These are phyloP conservation scores for Chenopodium album DNA, from an alignment of 148 eudicot genomes.

Conservation along the genomic window DNA sequence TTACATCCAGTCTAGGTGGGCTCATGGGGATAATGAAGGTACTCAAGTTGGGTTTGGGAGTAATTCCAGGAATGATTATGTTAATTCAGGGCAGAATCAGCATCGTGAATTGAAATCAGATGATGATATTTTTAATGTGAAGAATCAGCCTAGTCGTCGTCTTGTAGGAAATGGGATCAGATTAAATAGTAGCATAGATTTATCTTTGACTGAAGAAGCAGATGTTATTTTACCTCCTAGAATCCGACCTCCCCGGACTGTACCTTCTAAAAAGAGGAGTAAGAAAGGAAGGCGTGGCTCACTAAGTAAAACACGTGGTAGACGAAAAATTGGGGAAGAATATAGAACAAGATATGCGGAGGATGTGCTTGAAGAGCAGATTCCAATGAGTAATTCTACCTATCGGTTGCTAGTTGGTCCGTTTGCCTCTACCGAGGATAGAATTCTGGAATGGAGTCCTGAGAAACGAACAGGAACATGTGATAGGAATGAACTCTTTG, in stretches of 20 bases:
- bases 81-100: constrained; percentile 27
- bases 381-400: constrained; percentile 61
- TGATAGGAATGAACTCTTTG: constrained; percentile 87
- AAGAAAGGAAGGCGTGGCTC: constrained; percentile 50
- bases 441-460: constrained; percentile 91
- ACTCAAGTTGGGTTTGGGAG: constrained; percentile 60
- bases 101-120: constrained; percentile 42
- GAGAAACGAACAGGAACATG: constrained; percentile 88
- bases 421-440: constrained; percentile 77
- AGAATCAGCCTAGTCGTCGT: constrained; percentile 20
- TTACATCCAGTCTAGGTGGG: constrained; percentile 95
- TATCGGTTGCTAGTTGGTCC: constrained; percentile 90
- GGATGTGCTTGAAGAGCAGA: constrained; percentile 59
- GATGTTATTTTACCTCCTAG: constrained; percentile 32
- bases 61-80: constrained; percentile 32
- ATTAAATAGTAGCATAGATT: constrained; percentile 26
- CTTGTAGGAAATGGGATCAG: constrained; percentile 26
- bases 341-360: constrained; percentile 35
- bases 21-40: constrained; percentile 76
- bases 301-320: constrained; percentile 44
- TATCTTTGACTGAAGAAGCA: constrained; percentile 32
- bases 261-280: constrained; percentile 39
- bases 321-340: constrained; percentile 34
- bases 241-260: constrained; percentile 31
- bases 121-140: constrained; percentile 31